Base-by-base conservation (phyloP, 352 stramenopile genomes). In the Elongisporangium anandrum region DNA sequence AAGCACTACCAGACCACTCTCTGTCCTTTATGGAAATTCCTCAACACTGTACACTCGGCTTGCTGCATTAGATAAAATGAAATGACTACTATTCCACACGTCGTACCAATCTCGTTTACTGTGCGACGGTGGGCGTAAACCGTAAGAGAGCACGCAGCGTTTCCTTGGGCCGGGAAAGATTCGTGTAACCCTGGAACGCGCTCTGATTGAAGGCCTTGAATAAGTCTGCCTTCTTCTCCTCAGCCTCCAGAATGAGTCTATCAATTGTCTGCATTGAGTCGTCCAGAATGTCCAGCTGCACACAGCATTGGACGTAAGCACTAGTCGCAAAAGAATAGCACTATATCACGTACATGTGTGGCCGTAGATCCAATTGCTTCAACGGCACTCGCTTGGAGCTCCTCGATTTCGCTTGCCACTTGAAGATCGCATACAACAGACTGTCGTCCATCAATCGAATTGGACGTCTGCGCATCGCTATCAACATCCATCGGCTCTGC, bases 151-250 rank as follows among this genome's bases (percentile, higher is more conserved):
- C 73, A 34, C 79, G 75, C 38, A 91, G 69, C 29, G 68, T 85
- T 52, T 94, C 84, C 64, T 94, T 92, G 3, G 84, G 79, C 12
- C 79, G 67, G 22, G 79, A 56, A 10, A 86, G 57, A 57, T 88
- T 77, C 0, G 66, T 64, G 60, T 94, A 94, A 52, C 79, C 81
- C 64, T 89, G 88, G 64, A 94, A 94, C 22, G 78, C 81, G 54
- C 76, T 85, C 56, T 77, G 75, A 59, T 90, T 80, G 68, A 88
- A 92, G n/a, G 81, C 68, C 13, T 70, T 62, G 58, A 94, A 94
- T 2, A 94, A 62, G 52, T 75, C 64, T 1, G 75, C 63, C 54
- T 89, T 89, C 66, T 87, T 81, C 53, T 78, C 85, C 66, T 91
- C 81, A 15, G 78, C 72, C 64, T 89, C 72, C 41, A 91, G 58